phyloP scores from a whole-genome alignment of 2,329 filamentous ascomycete genomes.

The Aschersonia sp. region DNA sequence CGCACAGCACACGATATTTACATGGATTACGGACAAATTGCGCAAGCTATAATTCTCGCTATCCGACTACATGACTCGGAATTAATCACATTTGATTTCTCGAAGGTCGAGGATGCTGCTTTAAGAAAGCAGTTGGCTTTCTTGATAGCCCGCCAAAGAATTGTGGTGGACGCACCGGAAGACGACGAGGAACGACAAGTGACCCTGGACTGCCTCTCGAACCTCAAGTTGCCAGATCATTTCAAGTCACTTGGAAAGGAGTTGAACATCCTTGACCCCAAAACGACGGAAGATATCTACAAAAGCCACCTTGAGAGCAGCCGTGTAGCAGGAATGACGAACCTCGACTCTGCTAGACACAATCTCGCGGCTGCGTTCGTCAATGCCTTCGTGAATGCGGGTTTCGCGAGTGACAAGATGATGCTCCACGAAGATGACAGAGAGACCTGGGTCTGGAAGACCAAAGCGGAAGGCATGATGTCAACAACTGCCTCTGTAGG shows the following conservation, averaged over 20 bases:
- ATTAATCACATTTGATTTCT: constrained; percentile 70
- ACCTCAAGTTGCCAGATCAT: constrained; percentile 75
- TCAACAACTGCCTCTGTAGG: constrained; percentile 90
- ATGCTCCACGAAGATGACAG: constrained; percentile 87
- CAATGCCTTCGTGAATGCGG: constrained; percentile 92
- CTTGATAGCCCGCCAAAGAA: constrained; percentile 80
- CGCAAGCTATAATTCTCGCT: constrained; percentile 85
- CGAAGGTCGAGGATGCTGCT: constrained; percentile 63
- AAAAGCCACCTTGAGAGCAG: constrained; percentile 97
- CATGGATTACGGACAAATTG: constrained; percentile 79
- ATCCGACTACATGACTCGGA: constrained; percentile 83
- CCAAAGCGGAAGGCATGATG: constrained; percentile 94
- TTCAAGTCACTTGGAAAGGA: constrained; percentile 93
- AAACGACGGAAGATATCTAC: constrained; percentile 96
- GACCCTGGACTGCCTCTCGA: constrained; percentile 71
- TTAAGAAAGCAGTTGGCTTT: constrained; percentile 91
- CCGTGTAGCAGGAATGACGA: constrained; percentile 81
- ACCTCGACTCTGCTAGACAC: constrained; percentile 87
- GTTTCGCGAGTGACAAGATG: constrained; percentile 92
- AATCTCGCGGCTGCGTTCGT: constrained; percentile 94
- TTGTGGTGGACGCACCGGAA: constrained; percentile 58
- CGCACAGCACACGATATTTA: constrained; percentile 89
- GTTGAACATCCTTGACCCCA: constrained; percentile 90
- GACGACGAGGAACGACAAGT: constrained; percentile 57
- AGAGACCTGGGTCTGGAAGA: constrained; percentile 96